A percentile compares a stretch with the other conserved stretches of the same genome.
Conservation (phyloP, 164 flowering plant genomes). For the Echeveria elegans region DNA sequence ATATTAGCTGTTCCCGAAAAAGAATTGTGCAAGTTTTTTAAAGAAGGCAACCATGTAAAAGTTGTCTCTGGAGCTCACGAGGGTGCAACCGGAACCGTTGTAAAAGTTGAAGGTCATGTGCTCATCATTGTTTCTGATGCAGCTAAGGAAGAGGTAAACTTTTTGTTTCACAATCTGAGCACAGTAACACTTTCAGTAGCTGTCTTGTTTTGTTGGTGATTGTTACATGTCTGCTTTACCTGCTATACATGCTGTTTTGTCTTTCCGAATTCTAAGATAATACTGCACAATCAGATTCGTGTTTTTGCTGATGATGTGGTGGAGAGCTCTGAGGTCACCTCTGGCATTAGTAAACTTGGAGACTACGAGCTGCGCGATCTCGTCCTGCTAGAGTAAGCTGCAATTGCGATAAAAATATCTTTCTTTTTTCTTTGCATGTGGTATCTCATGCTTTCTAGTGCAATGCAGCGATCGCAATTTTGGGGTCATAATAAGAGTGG, state of each 20-base stretch:
- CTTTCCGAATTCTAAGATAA: background rate
- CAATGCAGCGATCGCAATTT: slow-evolving; percentile 73
- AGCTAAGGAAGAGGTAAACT: slow-evolving; percentile 77
- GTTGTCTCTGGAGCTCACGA: slow-evolving; percentile 85
- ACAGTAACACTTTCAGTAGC: background rate
- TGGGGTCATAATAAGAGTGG: slow-evolving; percentile 92
- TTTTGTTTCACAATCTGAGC: no score
- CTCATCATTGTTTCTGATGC: slow-evolving; percentile 81
- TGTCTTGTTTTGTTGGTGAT: background rate
- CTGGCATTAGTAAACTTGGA: slow-evolving; percentile 83
- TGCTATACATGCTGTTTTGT: background rate
- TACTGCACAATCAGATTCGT: slow-evolving; percentile 40
- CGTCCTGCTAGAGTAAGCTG: slow-evolving; percentile 76
- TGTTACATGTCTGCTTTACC: background rate
- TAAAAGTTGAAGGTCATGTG: slow-evolving; percentile 84
- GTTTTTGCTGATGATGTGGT: slow-evolving; percentile 95
- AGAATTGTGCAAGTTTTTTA: slow-evolving; percentile 87
- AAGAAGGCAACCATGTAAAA: slow-evolving; percentile 94
- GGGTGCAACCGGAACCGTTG: slow-evolving; percentile 94
- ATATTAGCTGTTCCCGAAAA: slow-evolving; percentile 75
- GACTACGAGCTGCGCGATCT: slow-evolving; percentile 98
- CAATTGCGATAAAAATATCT: background rate
- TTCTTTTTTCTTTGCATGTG: slow-evolving; percentile 4
- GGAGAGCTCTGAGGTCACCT: slow-evolving; percentile 93
- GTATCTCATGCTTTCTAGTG: slow-evolving; percentile 12